Percentiles rank a stretch among this genome's conserved stretches.
Conservation (phyloP, 192 early-diverging fungal species). For the Mortierella hygrophila region DNA sequence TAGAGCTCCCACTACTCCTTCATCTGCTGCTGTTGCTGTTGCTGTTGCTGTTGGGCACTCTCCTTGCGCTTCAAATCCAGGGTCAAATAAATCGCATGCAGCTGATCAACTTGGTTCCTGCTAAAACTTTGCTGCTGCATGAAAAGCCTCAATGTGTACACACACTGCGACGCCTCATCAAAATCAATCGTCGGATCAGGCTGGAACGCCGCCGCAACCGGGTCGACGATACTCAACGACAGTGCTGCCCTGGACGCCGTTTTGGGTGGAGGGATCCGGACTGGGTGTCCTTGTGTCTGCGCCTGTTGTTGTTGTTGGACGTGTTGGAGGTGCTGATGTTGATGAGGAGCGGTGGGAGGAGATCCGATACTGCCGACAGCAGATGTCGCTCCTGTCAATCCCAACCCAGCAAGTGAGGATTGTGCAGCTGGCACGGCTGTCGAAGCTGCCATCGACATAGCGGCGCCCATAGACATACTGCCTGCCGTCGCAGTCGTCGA, state of each 20-base stretch:
- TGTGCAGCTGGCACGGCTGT: neutral
- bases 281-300: neutral
- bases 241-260: conserved; percentile 26
- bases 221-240: conserved; percentile 14
- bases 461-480: too few relatives aligned
- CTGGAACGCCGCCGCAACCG: conserved; percentile 21
- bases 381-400: neutral
- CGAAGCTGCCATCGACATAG: neutral
- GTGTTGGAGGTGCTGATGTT: neutral
- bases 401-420: neutral
- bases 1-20: too few relatives aligned
- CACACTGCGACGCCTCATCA: conserved; percentile 25
- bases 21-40: neutral
- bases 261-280: neutral
- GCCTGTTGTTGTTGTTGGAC: neutral
- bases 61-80: conserved; percentile 23
- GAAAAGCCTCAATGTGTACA: conserved; percentile 33
- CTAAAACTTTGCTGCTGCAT: conserved; percentile 44
- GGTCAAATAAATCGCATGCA: conserved; percentile 26
- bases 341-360: neutral
- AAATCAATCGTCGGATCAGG: conserved; percentile 34
- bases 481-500: neutral
- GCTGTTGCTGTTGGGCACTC: neutral
- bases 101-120: conserved; percentile 13
- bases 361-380: neutral